Evolutionary conservation across 768 basidiomycete species (phyloP), one percentile per base, ranked within the genome.

Genomic region (Hericium rajendrae): DNA sequence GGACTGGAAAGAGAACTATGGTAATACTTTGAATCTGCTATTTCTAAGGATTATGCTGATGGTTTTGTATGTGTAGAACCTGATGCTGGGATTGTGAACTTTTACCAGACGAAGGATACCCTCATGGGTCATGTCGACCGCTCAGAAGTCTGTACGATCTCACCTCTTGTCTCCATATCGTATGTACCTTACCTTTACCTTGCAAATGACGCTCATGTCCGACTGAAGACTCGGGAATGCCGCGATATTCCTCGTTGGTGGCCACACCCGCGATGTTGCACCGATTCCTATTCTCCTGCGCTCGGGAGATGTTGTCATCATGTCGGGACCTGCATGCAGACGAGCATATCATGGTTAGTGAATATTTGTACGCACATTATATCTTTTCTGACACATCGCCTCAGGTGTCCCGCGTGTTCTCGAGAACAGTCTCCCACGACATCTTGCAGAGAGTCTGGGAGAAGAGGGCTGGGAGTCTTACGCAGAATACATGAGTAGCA

Each of bases 121-220:
- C 80, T 99, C 18, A 97, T 97, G 88, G 95, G 83, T 0, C 95
- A 99, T 69, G 91, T 97, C n/a, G 95, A 99, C 70, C 88, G 91
- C 18, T 93, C 94, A 20, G 95, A 99, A 72, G 78, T 95, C 9
- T 95, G 94, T 64, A 84, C 91, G 2, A 91, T 91, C 4, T 86
- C 91, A 0, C 95, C 95, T 0, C 78, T 99, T 0, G 91, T 97
- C 5, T 97, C 93, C 0, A 84, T 99, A 52, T 97, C 94, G 94
- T 94, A 62, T 64, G 88, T 70, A 8, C 16, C 2, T 38, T n/a
- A 37, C 32, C 26, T 32, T 24, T 12, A 38, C 53, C 26, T 18
- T 50, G 38, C 38, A 2, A 32, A 32, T 8, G 32, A 32, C 32
- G 32, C 32, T 32, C 5, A 32, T 32, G 6, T 32, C 32, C 32